phyloP scores from a whole-genome alignment of 192 early-diverging fungal species.

The Backusella liffmaniae region DNA sequence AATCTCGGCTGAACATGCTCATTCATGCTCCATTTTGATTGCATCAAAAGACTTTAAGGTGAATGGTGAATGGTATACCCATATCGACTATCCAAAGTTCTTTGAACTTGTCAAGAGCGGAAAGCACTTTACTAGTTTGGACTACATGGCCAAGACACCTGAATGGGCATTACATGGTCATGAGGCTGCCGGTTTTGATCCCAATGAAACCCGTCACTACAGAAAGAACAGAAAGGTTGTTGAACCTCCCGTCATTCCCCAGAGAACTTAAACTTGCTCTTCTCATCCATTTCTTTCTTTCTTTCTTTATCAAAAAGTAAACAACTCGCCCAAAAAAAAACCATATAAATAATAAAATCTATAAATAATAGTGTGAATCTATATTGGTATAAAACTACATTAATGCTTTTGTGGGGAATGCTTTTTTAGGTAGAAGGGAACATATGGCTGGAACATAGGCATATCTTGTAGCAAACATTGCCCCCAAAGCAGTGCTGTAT shows the following conservation, averaged over 20 bases:
- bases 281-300: not conserved
- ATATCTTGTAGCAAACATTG: slow-evolving; percentile 32
- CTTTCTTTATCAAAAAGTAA: not conserved
- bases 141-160: slow-evolving; percentile 70
- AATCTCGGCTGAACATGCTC: slow-evolving; percentile 68
- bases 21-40: slow-evolving; percentile 67
- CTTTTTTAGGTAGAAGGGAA: slow-evolving; percentile 14
- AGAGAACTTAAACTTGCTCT: not conserved
- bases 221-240: slow-evolving; percentile 45
- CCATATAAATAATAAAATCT: not conserved
- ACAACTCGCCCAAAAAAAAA: not conserved
- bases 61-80: slow-evolving; percentile 67
- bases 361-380: not conserved
- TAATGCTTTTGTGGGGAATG: not conserved
- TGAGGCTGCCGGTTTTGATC: slow-evolving; percentile 67
- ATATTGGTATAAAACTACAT: not conserved
- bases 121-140: slow-evolving; percentile 55
- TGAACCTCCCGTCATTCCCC: slow-evolving; percentile 8
- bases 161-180: slow-evolving; percentile 69
- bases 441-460: slow-evolving; percentile 13
- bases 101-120: slow-evolving; percentile 57
- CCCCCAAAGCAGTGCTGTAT: slow-evolving; percentile 24
- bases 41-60: slow-evolving; percentile 65
- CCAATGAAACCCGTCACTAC: slow-evolving; percentile 63
- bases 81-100: slow-evolving; percentile 73